Percentiles rank a stretch among this genome's conserved stretches.
These are phyloP conservation scores for Wickerhamiella infanticola DNA, from an alignment of 1,139 yeast genomes.

Conservation along the genomic window DNA sequence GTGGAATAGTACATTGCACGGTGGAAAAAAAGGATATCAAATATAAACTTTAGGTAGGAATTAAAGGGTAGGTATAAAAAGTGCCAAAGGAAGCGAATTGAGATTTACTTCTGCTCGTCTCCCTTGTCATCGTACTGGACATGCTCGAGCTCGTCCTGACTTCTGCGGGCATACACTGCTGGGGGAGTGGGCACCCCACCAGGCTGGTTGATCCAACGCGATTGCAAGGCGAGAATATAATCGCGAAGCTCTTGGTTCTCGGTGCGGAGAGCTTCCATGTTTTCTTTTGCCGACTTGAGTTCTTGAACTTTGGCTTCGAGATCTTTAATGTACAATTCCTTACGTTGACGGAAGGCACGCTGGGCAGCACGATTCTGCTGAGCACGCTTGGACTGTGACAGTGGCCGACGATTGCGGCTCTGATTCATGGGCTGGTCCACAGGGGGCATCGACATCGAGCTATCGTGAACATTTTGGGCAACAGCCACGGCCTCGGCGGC, in stretches of 20 bases:
- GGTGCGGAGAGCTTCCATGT: slow-evolving; percentile 45
- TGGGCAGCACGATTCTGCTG: slow-evolving; percentile 83
- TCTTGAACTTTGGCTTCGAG: slow-evolving; percentile 56
- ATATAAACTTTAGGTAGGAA: too few relatives aligned
- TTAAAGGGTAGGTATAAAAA: too few relatives aligned
- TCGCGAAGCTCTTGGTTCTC: slow-evolving; percentile 63
- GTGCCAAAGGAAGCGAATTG: too few relatives aligned
- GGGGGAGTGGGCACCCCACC: slow-evolving; percentile 32
- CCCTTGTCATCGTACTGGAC: slow-evolving; percentile 15
- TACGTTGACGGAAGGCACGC: slow-evolving; percentile 69
- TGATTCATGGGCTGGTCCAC: slow-evolving; percentile 18
- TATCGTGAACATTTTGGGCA: slow-evolving; percentile 16
- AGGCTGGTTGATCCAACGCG: slow-evolving; percentile 37
- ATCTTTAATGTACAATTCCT: slow-evolving; percentile 63
- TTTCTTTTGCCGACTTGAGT: slow-evolving; percentile 41
- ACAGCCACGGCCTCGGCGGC: slow-evolving; percentile 17
- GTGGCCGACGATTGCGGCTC: slow-evolving; percentile 28
- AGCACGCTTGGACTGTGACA: slow-evolving; percentile 63
- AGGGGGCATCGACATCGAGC: slow-evolving; percentile 12
- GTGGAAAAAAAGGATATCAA: too few relatives aligned
- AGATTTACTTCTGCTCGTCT: slow-evolving; percentile 12
- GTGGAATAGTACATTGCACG: too few relatives aligned
- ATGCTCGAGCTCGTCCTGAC: slow-evolving; percentile 14
- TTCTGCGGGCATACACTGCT: slow-evolving; percentile 24
- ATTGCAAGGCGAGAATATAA: slow-evolving; percentile 54